These are phyloP conservation scores for Aspergillus puulaauensis DNA, from an alignment of 2,329 filamentous ascomycete genomes.

Conservation along the genomic window DNA sequence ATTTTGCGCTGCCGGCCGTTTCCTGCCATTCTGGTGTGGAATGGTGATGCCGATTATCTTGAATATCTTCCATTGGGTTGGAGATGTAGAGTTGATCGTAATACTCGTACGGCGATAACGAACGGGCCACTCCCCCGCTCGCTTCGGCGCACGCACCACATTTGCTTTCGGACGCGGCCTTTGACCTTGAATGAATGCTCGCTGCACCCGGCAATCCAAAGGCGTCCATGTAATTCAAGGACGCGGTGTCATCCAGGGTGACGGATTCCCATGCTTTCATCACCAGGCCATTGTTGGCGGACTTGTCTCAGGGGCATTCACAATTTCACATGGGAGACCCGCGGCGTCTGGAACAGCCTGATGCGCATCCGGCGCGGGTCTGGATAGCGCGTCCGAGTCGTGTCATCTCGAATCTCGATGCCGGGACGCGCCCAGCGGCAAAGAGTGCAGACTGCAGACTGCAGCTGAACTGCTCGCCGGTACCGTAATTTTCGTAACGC, in stretches of 20 bases:
- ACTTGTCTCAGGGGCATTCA: too few species aligned
- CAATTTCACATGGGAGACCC: too few species aligned
- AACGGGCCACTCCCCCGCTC: slow-evolving; percentile 4
- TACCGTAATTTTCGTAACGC: slow-evolving; percentile 9
- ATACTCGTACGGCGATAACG: slow-evolving; percentile 1
- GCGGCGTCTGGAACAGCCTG: background rate
- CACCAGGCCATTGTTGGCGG: background rate
- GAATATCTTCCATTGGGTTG: too few species aligned
- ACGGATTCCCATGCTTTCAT: background rate
- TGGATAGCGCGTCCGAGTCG: slow-evolving; percentile 21
- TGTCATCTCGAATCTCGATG: background rate
- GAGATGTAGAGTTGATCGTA: background rate
- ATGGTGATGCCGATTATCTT: too few species aligned
- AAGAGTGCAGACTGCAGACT: background rate
- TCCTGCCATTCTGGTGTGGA: too few species aligned
- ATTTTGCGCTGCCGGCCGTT: background rate
- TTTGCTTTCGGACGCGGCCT: slow-evolving; percentile 17
- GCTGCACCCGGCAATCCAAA: slow-evolving; percentile 13
- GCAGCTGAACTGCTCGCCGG: background rate
- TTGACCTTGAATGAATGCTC: background rate
- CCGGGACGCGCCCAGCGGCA: too few species aligned
- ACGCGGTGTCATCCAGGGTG: background rate
- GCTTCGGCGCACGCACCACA: slow-evolving; percentile 17
- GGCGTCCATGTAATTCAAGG: background rate
- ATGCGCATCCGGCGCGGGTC: slow-evolving; percentile 6